These are phyloP conservation scores for Clonostachys sp. DNA, from an alignment of 2,329 filamentous ascomycete species.

Conservation along the genomic window DNA sequence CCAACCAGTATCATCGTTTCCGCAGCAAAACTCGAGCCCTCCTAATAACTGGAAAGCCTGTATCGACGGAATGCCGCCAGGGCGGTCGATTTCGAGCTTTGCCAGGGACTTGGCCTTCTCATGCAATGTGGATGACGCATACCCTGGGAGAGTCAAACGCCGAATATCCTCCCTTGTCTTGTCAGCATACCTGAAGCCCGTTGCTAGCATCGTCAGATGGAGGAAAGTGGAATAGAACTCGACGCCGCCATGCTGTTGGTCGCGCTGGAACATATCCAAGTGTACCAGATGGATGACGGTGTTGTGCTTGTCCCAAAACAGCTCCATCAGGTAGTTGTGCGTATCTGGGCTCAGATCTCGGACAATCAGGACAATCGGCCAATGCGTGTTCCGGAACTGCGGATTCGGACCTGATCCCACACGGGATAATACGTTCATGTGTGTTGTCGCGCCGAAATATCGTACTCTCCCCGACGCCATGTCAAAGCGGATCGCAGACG, in stretches of 20 bases:
- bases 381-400: conserved; percentile 1
- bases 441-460: conserved; percentile 5
- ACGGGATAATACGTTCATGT: conserved; percentile 4
- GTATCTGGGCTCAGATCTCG: conserved; percentile 6
- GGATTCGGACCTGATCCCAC: not conserved
- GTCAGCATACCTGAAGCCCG: conserved; percentile 8
- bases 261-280: conserved; percentile 5
- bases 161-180: conserved; percentile 5
- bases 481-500: conserved; percentile 4
- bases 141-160: conserved; percentile 4
- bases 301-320: conserved; percentile 10
- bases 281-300: conserved; percentile 9
- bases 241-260: conserved; percentile 3
- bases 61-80: conserved; percentile 9
- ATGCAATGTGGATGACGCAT: conserved; percentile 7
- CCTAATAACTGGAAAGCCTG: conserved; percentile 8
- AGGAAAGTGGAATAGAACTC: conserved; percentile 8
- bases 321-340: conserved; percentile 9
- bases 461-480: conserved; percentile 4
- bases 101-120: conserved; percentile 8
- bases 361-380: conserved; percentile 3
- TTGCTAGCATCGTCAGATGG: conserved; percentile 7
- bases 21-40: conserved; percentile 8
- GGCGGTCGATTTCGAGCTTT: conserved; percentile 6
- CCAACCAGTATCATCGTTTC: conserved; percentile 10